Conservation (phyloP, 2,329 filamentous ascomycete species). For the Fusarium chaquense region DNA sequence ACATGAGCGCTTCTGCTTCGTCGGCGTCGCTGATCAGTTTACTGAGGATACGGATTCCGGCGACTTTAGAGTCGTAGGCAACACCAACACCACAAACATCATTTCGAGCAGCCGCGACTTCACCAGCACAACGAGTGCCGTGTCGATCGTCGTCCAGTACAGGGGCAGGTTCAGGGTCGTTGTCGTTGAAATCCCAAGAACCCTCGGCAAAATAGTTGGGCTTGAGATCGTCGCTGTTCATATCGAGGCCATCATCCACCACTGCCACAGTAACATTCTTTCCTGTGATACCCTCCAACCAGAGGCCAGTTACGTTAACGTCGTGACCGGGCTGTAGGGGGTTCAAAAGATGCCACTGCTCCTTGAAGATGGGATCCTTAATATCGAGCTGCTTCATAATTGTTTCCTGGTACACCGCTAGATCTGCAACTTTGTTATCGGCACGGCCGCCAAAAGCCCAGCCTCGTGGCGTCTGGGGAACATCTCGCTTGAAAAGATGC, state of each 20-base stretch:
- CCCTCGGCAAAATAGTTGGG: conserved; percentile 94
- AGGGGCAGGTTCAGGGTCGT: conserved; percentile 81
- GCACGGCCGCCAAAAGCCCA: conserved; percentile 15
- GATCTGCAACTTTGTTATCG: conserved; percentile 41
- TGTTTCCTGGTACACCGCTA: conserved; percentile 68
- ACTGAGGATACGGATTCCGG: conserved; percentile 92
- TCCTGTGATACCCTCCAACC: conserved; percentile 91
- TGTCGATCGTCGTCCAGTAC: conserved; percentile 87
- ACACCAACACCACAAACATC: conserved; percentile 96
- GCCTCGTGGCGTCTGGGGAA: conserved; percentile 56
- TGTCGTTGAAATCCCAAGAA: conserved; percentile 96
- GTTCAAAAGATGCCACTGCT: conserved; percentile 97
- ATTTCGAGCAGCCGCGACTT: conserved; percentile 92
- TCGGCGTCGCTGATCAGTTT: conserved; percentile 92
- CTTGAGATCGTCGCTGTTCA: conserved; percentile 92
- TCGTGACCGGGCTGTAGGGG: conserved; percentile 84
- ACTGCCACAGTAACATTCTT: conserved; percentile 91
- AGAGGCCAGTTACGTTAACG: conserved; percentile 94
- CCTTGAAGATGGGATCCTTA: conserved; percentile 87
- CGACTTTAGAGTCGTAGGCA: conserved; percentile 90
- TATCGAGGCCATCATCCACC: conserved; percentile 95
- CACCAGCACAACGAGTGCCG: conserved; percentile 93
- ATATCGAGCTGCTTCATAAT: conserved; percentile 79
- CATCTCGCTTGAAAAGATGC: conserved; percentile 65
- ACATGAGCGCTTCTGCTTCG: conserved; percentile 93